Conservation (phyloP, 2,329 filamentous ascomycete species). For the Clarireedia paspali region DNA sequence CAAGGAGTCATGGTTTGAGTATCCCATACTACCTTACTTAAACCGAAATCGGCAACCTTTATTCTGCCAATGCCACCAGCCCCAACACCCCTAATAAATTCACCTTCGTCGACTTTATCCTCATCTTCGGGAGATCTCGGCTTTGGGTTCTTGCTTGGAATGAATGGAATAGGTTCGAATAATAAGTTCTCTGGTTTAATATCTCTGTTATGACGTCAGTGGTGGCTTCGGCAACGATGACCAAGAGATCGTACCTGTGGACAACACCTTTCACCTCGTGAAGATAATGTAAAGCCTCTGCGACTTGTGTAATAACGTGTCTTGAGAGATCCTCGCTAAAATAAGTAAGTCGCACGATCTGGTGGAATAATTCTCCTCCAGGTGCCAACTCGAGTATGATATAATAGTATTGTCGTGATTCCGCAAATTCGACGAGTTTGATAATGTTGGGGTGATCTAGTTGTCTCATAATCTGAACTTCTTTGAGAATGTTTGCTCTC, state of each 20-base stretch:
- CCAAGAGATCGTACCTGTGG: conserved; percentile 64
- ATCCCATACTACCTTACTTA: conserved; percentile 98
- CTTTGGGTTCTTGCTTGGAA: conserved; percentile 73
- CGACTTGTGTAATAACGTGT: conserved; percentile 91
- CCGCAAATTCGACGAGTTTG: conserved; percentile 86
- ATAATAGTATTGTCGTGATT: conserved; percentile 93
- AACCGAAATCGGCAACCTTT: conserved; percentile 96
- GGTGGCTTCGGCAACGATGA: conserved; percentile 1
- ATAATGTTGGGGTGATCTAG: conserved; percentile 95
- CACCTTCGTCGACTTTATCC: conserved; percentile 94
- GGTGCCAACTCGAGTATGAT: conserved; percentile 93
- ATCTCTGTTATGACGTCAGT: conserved; percentile 53
- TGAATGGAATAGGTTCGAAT: conserved; percentile 77
- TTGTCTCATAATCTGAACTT: conserved; percentile 97
- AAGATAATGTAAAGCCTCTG: conserved; percentile 86
- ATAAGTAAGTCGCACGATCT: conserved; percentile 95
- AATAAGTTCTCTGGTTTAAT: conserved; percentile 98
- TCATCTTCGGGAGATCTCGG: conserved; percentile 83
- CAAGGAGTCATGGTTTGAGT: conserved; percentile 99
- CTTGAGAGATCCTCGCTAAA: conserved; percentile 94
- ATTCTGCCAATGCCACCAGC: conserved; percentile 87
- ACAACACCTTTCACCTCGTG: conserved; percentile 95
- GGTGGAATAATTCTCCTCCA: conserved; percentile 94
- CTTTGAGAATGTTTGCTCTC: conserved; percentile 96
- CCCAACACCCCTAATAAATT: conserved; percentile 76